A percentile compares a stretch with the other conserved stretches of the same genome.
These are phyloP conservation scores for Tetrahymena malaccensis DNA, from an alignment of 73 alveolate genomes.

Conservation along the genomic window DNA sequence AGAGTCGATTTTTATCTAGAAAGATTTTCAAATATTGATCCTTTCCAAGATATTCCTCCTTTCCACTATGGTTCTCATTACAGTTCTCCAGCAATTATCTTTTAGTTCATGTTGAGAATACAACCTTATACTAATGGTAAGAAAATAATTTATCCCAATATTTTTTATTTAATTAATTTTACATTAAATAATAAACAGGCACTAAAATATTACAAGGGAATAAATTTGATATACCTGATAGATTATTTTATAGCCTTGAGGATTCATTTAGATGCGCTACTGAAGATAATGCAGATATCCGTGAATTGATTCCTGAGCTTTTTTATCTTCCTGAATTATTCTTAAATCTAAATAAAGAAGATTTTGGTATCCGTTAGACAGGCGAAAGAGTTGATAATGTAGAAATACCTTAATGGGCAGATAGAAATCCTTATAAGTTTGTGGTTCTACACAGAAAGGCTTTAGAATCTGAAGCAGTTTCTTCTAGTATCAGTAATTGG, in stretches of 20 bases:
- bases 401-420: slow-evolving; percentile 71
- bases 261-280: slow-evolving; percentile 70
- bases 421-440: slow-evolving; percentile 59
- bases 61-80: slow-evolving; percentile 95
- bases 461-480: slow-evolving; percentile 68
- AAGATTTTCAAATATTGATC: slow-evolving; percentile 33
- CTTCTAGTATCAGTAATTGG: slow-evolving; percentile 58
- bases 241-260: slow-evolving; percentile 71
- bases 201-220: slow-evolving; percentile 83
- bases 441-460: slow-evolving; percentile 60
- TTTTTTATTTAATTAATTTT: no score
- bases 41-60: slow-evolving; percentile 29
- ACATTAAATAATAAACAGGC: neutral
- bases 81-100: slow-evolving; percentile 89
- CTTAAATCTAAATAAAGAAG: slow-evolving; percentile 27
- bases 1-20: slow-evolving; percentile 24
- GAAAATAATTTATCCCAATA: no score
- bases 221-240: slow-evolving; percentile 86
- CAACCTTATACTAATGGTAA: slow-evolving; percentile 84
- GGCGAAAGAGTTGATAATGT: slow-evolving; percentile 72
- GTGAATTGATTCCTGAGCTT: slow-evolving; percentile 96
- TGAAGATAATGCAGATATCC: slow-evolving; percentile 87
- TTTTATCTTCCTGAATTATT: slow-evolving; percentile 90
- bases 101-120: slow-evolving; percentile 78
- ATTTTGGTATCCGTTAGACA: slow-evolving; percentile 77